Conservation (phyloP, 2,329 filamentous ascomycete species). For the Pseudocercospora fijiensis region DNA sequence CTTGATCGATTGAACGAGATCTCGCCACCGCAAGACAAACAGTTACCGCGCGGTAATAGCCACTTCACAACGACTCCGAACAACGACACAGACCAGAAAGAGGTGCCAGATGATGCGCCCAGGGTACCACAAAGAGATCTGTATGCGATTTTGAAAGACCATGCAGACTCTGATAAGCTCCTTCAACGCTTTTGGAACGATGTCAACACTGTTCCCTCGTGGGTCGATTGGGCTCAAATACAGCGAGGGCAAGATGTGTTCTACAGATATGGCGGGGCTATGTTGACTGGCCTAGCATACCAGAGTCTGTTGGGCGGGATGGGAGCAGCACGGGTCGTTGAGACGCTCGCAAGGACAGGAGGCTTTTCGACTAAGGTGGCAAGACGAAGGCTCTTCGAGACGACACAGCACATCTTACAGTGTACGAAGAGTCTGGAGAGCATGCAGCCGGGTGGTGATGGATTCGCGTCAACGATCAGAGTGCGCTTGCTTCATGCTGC, state of each 20-base stretch:
- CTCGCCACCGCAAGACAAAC: constrained; percentile 48
- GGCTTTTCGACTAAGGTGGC: constrained; percentile 70
- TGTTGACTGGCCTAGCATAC: constrained; percentile 63
- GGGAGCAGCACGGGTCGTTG: constrained; percentile 70
- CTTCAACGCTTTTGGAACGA: constrained; percentile 63
- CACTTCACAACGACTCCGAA: constrained; percentile 18
- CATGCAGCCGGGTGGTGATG: constrained; percentile 67
- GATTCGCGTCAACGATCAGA: constrained; percentile 63
- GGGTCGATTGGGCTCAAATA: constrained; percentile 78
- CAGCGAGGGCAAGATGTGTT: constrained; percentile 72
- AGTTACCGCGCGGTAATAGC: constrained; percentile 42
- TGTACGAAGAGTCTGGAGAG: constrained; percentile 64
- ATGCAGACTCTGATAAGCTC: constrained; percentile 58
- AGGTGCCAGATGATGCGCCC: constrained; percentile 27
- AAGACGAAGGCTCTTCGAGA: constrained; percentile 66
- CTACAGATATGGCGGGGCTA: constrained; percentile 70
- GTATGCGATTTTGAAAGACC: constrained; percentile 61
- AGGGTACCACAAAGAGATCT: constrained; percentile 54
- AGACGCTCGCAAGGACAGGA: constrained; percentile 71
- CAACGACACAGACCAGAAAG: constrained; percentile 27
- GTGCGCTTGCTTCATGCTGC: constrained; percentile 69
- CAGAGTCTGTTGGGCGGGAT: constrained; percentile 68
- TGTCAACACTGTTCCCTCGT: constrained; percentile 65
- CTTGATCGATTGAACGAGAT: constrained; percentile 64
- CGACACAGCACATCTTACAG: constrained; percentile 72